A percentile compares a stretch with the other conserved stretches of the same genome.
Conservation (phyloP, 2,329 filamentous ascomycete species). For the Neopestalotiopsis sp. region DNA sequence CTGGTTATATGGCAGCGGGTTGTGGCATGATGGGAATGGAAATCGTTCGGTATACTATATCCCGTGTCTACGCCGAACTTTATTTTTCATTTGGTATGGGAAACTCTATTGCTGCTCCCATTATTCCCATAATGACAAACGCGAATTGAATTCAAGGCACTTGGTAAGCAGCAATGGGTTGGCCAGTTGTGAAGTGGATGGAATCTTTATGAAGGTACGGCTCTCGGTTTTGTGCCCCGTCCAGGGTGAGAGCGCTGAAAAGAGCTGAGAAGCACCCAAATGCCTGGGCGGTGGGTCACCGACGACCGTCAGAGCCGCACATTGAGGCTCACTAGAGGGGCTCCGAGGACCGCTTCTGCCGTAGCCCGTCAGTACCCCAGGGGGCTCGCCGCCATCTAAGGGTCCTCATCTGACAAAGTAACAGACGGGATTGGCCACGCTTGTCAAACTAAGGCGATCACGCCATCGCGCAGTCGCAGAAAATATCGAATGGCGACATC, state of each 20-base stretch:
- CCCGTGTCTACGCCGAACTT: neutral
- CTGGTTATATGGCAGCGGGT: neutral
- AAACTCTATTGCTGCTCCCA: neutral
- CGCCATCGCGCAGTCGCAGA: constrained; percentile 21
- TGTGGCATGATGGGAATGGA: neutral
- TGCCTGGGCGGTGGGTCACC: constrained; percentile 11
- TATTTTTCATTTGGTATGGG: neutral
- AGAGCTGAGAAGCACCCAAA: neutral
- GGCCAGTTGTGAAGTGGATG: neutral
- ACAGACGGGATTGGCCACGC: constrained; percentile 12
- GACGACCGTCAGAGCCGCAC: constrained; percentile 18
- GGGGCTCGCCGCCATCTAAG: constrained; percentile 14
- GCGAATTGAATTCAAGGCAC: neutral
- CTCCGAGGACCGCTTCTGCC: constrained; percentile 17
- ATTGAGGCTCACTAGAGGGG: constrained; percentile 15
- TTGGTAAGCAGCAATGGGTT: too few relatives aligned
- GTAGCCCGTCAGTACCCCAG: neutral
- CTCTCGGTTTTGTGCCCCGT: constrained; percentile 11
- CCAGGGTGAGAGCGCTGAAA: neutral
- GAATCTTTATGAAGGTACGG: neutral
- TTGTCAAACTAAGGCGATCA: constrained; percentile 19
- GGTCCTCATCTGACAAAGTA: constrained; percentile 19
- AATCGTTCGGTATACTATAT: neutral
- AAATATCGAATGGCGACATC: constrained; percentile 22
- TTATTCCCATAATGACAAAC: neutral